Base-by-base conservation (phyloP, 2,329 filamentous ascomycete genomes). In the Nothophoma quercina region DNA sequence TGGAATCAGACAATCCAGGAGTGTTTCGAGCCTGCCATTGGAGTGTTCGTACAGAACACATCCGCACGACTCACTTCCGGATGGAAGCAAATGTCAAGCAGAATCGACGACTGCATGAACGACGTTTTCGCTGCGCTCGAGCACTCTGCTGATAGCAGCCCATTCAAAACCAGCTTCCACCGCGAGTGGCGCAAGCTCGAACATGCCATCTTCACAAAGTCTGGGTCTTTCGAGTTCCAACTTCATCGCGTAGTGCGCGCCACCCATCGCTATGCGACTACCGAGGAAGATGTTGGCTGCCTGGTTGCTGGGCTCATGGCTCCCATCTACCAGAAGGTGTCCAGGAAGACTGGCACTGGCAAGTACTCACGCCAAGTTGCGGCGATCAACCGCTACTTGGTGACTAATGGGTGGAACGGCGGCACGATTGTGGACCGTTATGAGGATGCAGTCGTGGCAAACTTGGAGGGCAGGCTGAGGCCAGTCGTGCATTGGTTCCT, bases 181-280 rank as follows among this genome's bases (percentile, higher is more conserved):
- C 49, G 49, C 25, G 49, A 52, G 16, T 52, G 49, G 49, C 42
- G 49, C n/a, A 52, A 52, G 15, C 49, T 52, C 12, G 42, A 52
- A 33, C 49, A 52, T 9, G 42, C 35, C 9, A 33, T 52, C 12
- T 52, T 52, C 21, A 52, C 36, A 15, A 52, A 26, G 7, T 36
- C 30, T 2, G 49, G 49, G 1, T 52, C 49, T n/a, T 52, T 52
- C 8, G 49, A 52, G 42, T 52, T 47, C 29, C 49, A 52, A 21
- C 49, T 52, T 19, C 49, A 46, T 15, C 42, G 42, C 30, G 42
- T 47, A 3, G 42, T 52, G 36, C 49, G 36, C 13, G 49, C 29
- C 15, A 52, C 49, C 13, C 49, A 52, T 16, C 49, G 49, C 18
- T 52, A 46, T 7, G 49, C 49, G 2, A 47, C 49, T 8, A 52